phyloP scores from a whole-genome alignment of 129 eudicot genomes.

The Tanacetum coccineum region DNA sequence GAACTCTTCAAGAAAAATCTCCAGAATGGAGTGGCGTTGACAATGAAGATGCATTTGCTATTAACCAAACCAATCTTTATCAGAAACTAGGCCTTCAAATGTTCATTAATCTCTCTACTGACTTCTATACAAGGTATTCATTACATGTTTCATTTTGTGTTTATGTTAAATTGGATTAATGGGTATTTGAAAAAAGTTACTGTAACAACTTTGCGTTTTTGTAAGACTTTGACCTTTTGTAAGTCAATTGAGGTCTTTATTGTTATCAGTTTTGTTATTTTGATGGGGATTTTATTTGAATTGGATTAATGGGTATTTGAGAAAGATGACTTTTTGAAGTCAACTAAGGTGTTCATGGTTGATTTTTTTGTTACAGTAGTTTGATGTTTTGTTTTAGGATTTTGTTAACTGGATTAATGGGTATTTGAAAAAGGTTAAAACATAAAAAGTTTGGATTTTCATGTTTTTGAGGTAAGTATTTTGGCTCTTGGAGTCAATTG shows the following conservation, averaged over 20 bases:
- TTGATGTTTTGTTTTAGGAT: neutral
- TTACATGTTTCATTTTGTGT: no score
- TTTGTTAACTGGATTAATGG: no score
- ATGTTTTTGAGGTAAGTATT: no score
- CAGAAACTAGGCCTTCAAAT: conserved; percentile 81
- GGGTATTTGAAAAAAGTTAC: neutral
- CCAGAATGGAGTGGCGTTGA: conserved; percentile 88
- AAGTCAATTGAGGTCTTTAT: no score
- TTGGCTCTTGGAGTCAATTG: no score
- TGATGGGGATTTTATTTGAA: neutral
- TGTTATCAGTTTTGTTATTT: no score
- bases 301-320: conserved; percentile 6
- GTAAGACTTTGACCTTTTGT: no score
- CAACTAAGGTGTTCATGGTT: neutral
- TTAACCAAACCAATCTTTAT: conserved; percentile 76
- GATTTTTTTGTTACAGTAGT: no score
- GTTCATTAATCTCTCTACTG: conserved; percentile 79
- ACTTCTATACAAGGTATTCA: conserved; percentile 76
- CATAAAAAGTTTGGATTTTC: neutral
- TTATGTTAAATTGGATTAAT: neutral
- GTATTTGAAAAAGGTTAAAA: no score
- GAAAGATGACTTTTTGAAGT: conserved; percentile 5
- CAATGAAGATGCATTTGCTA: conserved; percentile 71
- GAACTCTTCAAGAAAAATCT: conserved; percentile 82
- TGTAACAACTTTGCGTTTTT: no score